A percentile compares a stretch with the other conserved stretches of the same genome.
Conservation (phyloP, 495 filamentous ascomycete species). For the Annulohypoxylon stygium region DNA sequence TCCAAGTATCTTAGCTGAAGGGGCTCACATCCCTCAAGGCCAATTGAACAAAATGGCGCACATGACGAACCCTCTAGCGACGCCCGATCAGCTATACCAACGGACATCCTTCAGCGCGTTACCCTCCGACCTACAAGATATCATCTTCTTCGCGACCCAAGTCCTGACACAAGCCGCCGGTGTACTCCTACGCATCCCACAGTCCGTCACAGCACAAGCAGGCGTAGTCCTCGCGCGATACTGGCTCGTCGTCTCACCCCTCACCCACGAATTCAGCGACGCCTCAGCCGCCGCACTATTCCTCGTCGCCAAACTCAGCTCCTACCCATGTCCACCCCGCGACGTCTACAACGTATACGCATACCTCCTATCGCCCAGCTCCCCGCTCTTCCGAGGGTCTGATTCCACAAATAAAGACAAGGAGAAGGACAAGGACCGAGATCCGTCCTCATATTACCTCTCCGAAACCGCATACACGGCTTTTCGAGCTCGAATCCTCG, state of each 20-base stretch:
- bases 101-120: slow-evolving; percentile 71
- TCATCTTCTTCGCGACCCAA: slow-evolving; percentile 74
- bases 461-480: slow-evolving; percentile 77
- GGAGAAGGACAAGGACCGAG: slow-evolving; percentile 33
- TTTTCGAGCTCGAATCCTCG: slow-evolving; percentile 71
- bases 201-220: slow-evolving; percentile 89
- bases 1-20: not conserved
- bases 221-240: slow-evolving; percentile 90
- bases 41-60: slow-evolving; percentile 58
- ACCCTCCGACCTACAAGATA: slow-evolving; percentile 80
- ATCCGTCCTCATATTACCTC: slow-evolving; percentile 75
- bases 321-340: slow-evolving; percentile 78
- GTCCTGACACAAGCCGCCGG: slow-evolving; percentile 90
- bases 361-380: slow-evolving; percentile 79
- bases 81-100: slow-evolving; percentile 77
- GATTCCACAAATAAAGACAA: not conserved
- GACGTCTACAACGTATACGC: slow-evolving; percentile 86
- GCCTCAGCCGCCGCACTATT: slow-evolving; percentile 85
- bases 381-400: slow-evolving; percentile 65
- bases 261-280: slow-evolving; percentile 68
- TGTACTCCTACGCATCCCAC: slow-evolving; percentile 84
- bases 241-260: slow-evolving; percentile 72
- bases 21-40: not conserved
- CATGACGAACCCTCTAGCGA: slow-evolving; percentile 89
- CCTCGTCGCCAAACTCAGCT: slow-evolving; percentile 85